A percentile compares a stretch with the other conserved stretches of the same genome.
Evolutionary conservation across 2,329 filamentous ascomycete genomes (phyloP).

Genomic region (Apiospora saccharicola): DNA sequence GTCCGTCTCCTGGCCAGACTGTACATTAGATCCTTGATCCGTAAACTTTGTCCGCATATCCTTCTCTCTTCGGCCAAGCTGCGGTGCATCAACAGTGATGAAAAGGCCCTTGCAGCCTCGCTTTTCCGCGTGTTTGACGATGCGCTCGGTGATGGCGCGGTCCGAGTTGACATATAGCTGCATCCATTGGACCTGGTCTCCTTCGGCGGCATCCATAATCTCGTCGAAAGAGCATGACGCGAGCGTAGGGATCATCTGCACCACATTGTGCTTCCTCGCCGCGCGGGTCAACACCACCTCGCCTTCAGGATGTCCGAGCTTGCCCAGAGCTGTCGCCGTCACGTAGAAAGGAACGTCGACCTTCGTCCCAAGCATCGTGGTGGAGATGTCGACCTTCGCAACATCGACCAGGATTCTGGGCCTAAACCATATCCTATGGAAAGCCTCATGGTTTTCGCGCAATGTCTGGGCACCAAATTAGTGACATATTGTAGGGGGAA

Average conservation of each 20-base stretch:
- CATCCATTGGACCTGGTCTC: slow-evolving; percentile 91
- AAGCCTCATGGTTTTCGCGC: slow-evolving; percentile 94
- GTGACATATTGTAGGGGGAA: neutral
- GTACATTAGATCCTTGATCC: slow-evolving; percentile 84
- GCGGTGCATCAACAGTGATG: slow-evolving; percentile 97
- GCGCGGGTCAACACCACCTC: slow-evolving; percentile 90
- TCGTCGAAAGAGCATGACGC: slow-evolving; percentile 98
- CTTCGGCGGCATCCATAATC: slow-evolving; percentile 83
- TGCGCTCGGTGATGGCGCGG: slow-evolving; percentile 85
- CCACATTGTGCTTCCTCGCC: slow-evolving; percentile 83
- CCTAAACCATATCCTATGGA: slow-evolving; percentile 97
- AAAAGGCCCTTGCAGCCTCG: slow-evolving; percentile 95
- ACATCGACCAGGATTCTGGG: slow-evolving; percentile 90
- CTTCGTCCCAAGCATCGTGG: slow-evolving; percentile 92
- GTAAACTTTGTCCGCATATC: slow-evolving; percentile 96
- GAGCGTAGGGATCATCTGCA: slow-evolving; percentile 98
- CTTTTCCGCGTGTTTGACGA: slow-evolving; percentile 89
- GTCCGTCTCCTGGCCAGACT: slow-evolving; percentile 78
- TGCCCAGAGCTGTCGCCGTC: slow-evolving; percentile 93
- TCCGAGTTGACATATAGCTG: slow-evolving; percentile 98
- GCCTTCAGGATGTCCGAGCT: slow-evolving; percentile 91
- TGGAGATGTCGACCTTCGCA: slow-evolving; percentile 83
- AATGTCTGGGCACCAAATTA: slow-evolving; percentile 67
- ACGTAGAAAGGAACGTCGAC: slow-evolving; percentile 92
- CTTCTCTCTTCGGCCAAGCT: slow-evolving; percentile 93